Evolutionary conservation across 192 early-diverging fungal genomes (phyloP).

Genomic region (Coemansia sp.): DNA sequence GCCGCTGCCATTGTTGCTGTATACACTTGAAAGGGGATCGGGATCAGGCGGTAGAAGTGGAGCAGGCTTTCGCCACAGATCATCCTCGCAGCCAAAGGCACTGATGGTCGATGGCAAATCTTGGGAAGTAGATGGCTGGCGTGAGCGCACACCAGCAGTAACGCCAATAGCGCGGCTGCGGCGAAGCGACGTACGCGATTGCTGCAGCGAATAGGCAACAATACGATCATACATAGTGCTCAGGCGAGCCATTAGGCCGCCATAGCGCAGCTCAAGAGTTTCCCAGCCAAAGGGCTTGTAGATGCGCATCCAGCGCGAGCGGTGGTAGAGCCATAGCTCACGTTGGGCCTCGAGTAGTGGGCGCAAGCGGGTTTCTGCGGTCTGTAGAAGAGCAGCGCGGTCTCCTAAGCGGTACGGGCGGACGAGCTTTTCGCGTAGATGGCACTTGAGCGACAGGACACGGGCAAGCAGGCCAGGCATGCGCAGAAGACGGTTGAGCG

Average conservation of each 20-base stretch:
- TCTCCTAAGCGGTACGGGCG: conserved; percentile 60
- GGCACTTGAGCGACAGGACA: conserved; percentile 69
- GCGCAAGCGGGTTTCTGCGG: conserved; percentile 58
- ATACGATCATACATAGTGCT: conserved; percentile 70
- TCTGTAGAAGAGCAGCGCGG: conserved; percentile 57
- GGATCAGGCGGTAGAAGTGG: conserved; percentile 47
- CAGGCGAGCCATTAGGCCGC: conserved; percentile 65
- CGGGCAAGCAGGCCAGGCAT: conserved; percentile 69
- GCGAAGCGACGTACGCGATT: conserved; percentile 24
- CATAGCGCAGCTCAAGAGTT: conserved; percentile 80
- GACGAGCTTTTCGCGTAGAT: conserved; percentile 64
- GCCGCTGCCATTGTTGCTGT: conserved; percentile 3
- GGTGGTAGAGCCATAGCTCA: conserved; percentile 78
- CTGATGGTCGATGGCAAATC: conserved; percentile 28
- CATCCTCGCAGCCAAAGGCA: conserved; percentile 42
- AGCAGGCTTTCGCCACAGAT: conserved; percentile 37
- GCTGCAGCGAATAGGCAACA: conserved; percentile 54
- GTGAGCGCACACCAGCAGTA: conserved; percentile 28
- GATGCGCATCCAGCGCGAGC: conserved; percentile 72
- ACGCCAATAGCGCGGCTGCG: conserved; percentile 50
- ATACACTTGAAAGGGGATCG: conserved; percentile 10
- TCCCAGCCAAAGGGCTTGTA: conserved; percentile 90
- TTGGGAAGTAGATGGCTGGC: neutral
- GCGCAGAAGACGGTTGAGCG: conserved; percentile 67
- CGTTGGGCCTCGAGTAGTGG: conserved; percentile 65